phyloP scores from a whole-genome alignment of 306 rosid species.

The Rosa chinensis region DNA sequence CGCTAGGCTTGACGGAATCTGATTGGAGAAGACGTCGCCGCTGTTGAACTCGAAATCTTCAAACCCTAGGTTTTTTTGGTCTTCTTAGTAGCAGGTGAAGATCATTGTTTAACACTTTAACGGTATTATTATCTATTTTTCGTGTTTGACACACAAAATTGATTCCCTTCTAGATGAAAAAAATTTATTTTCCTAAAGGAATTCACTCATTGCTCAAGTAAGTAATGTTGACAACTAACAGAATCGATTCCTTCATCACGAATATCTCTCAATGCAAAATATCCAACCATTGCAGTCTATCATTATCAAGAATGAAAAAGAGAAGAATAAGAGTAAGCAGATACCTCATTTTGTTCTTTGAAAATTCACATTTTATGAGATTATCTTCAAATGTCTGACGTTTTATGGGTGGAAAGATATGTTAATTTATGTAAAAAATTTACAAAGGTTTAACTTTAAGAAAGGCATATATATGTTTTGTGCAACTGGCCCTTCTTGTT shows the following conservation, averaged over 20 bases:
- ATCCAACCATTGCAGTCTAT: not conserved
- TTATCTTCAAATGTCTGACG: not conserved
- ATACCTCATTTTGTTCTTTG: not conserved
- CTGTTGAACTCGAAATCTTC: no score
- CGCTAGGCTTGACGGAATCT: no score
- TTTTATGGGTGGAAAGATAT: not conserved
- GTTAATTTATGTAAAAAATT: not conserved
- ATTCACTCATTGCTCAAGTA: not conserved
- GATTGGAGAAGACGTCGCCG: no score
- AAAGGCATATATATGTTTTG: not conserved
- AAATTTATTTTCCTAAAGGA: not conserved
- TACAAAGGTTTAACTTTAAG: not conserved
- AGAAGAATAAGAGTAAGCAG: not conserved
- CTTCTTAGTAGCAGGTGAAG: no score
- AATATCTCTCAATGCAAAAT: conserved; percentile 2
- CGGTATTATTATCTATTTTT: no score
- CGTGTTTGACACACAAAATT: not conserved
- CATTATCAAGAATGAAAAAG: not conserved
- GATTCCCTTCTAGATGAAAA: not conserved
- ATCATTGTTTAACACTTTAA: no score
- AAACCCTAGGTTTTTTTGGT: no score
- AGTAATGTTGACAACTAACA: not conserved
- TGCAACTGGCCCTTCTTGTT: not conserved
- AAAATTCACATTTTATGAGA: not conserved
- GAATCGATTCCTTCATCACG: conserved; percentile 1